These are phyloP conservation scores for Malassezia nana DNA, from an alignment of 1,284 basidiomycete species.

Conservation along the genomic window DNA sequence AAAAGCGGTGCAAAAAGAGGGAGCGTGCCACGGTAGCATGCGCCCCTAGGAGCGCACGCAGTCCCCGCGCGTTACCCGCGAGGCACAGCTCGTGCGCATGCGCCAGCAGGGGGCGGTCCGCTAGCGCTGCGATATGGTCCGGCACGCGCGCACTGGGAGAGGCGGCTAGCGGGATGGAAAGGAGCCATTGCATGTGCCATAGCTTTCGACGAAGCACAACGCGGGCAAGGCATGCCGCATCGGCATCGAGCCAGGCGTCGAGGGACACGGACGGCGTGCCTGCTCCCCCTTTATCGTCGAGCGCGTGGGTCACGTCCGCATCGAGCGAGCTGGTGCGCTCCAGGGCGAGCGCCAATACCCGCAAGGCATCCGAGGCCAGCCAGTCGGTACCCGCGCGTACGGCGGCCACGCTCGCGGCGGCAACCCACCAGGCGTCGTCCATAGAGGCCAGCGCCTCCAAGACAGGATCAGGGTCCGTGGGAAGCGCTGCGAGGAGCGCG, in stretches of 20 bases:
- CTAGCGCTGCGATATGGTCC: slow-evolving; percentile 1
- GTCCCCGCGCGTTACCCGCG: slow-evolving; percentile 12
- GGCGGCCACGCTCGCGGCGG: slow-evolving; percentile 11
- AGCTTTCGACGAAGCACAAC: slow-evolving; percentile 13
- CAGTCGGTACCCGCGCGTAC: slow-evolving; percentile 3
- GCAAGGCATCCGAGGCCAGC: slow-evolving; percentile 8
- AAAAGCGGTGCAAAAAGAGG: slow-evolving; percentile 15
- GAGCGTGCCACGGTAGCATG: slow-evolving; percentile 11
- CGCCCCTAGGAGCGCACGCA: slow-evolving; percentile 14
- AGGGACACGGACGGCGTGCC: not conserved
- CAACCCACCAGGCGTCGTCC: slow-evolving; percentile 13
- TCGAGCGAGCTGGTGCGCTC: slow-evolving; percentile 10
- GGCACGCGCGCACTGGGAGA: not conserved
- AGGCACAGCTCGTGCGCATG: slow-evolving; percentile 11
- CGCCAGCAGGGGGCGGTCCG: slow-evolving; percentile 10
- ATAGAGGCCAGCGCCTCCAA: not conserved
- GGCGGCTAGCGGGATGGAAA: slow-evolving; percentile 9
- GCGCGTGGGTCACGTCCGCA: slow-evolving; percentile 1
- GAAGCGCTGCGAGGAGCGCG: slow-evolving; percentile 9
- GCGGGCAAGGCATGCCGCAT: not conserved
- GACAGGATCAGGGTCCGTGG: not conserved
- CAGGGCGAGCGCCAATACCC: not conserved
- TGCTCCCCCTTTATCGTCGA: not conserved
- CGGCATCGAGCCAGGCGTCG: slow-evolving; percentile 7
- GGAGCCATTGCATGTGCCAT: slow-evolving; percentile 20